Percentiles rank a stretch among this genome's conserved stretches.
These are phyloP conservation scores for Scenedesmus sp. DNA, from an alignment of 163 green algal species.

Conservation along the genomic window DNA sequence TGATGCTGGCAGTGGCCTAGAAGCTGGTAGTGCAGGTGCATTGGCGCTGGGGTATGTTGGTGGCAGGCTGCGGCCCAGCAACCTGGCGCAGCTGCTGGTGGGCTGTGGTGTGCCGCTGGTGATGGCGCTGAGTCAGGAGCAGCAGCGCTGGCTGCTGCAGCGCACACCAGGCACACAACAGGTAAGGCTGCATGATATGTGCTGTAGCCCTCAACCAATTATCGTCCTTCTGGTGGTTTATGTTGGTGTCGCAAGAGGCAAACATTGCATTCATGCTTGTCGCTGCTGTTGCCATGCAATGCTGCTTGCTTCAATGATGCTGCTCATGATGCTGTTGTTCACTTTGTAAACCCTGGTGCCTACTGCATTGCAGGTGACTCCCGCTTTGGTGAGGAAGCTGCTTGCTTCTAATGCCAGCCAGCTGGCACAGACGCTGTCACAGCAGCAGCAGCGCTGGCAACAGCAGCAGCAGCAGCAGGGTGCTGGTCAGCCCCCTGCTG, in stretches of 20 bases:
- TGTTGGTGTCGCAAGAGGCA: too few relatives aligned
- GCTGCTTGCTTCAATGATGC: not conserved
- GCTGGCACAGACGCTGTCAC: not conserved
- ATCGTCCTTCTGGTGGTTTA: too few relatives aligned
- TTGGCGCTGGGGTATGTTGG: not conserved
- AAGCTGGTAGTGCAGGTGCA: not conserved
- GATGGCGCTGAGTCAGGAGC: not conserved
- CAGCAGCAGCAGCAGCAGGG: constrained; percentile 35
- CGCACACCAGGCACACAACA: constrained; percentile 34
- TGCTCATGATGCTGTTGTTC: not conserved
- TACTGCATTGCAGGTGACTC: constrained; percentile 52
- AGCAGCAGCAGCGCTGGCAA: constrained; percentile 34
- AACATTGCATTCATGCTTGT: not conserved
- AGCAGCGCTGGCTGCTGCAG: constrained; percentile 24
- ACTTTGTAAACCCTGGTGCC: not conserved
- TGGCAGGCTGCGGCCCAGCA: not conserved
- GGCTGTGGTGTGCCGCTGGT: constrained; percentile 41
- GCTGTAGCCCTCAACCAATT: too few relatives aligned
- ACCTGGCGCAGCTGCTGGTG: constrained; percentile 43
- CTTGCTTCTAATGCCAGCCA: constrained; percentile 34
- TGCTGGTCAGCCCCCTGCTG: constrained; percentile 21
- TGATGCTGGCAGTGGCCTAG: not conserved
- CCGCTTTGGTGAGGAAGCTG: constrained; percentile 52
- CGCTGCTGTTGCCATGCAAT: not conserved
- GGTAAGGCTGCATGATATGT: not conserved